A percentile compares a stretch with the other conserved stretches of the same genome.
phyloP scores from a whole-genome alignment of 352 stramenopile genomes.

The Aphanomyces euteiches region DNA sequence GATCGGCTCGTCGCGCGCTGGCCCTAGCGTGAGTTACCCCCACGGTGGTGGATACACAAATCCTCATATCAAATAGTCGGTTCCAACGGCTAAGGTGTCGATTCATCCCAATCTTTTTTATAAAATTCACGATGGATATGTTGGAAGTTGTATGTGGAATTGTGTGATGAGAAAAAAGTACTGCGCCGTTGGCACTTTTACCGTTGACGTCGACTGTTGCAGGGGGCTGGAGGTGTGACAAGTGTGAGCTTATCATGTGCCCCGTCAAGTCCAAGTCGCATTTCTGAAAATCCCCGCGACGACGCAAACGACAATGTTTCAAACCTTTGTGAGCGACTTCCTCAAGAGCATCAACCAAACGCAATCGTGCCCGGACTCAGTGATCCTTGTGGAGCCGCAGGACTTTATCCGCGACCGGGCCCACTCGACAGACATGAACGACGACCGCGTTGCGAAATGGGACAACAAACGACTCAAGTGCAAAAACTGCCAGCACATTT shows the following conservation, averaged over 20 bases:
- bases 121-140: too few species aligned
- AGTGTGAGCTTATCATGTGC: not conserved
- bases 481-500: slow-evolving; percentile 78
- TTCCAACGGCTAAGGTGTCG: too few species aligned
- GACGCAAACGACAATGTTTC: slow-evolving; percentile 12
- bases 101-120: too few species aligned
- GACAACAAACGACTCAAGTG: slow-evolving; percentile 85
- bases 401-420: not conserved
- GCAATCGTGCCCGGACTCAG: slow-evolving; percentile 24
- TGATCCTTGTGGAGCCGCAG: not conserved
- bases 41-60: too few species aligned
- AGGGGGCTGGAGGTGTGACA: not conserved
- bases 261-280: not conserved
- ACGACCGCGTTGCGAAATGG: slow-evolving; percentile 62
- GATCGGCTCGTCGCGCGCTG: too few species aligned
- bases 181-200: not conserved
- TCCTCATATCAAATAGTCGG: too few species aligned
- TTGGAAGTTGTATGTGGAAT: too few species aligned
- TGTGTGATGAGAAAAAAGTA: not conserved
- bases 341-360: slow-evolving; percentile 22
- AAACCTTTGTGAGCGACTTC: slow-evolving; percentile 11
- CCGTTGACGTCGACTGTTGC: slow-evolving; percentile 2
- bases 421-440: not conserved
- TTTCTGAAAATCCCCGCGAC: not conserved
- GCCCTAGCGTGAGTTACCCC: too few species aligned